phyloP scores from a whole-genome alignment of 2,329 filamentous ascomycete genomes.

The Pseudogymnoascus sp. region DNA sequence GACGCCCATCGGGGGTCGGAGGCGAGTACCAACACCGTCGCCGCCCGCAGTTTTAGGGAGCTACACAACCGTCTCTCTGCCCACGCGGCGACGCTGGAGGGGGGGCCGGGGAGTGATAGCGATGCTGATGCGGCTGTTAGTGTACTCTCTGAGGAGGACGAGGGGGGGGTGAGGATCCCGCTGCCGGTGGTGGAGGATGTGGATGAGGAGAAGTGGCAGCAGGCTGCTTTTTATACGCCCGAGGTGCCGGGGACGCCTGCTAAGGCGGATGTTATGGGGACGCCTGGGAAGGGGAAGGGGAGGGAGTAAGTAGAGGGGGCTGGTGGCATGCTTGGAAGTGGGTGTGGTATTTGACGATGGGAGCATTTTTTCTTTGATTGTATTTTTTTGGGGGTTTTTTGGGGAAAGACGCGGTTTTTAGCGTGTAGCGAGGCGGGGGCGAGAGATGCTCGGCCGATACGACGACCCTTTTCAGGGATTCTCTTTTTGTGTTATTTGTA shows the following conservation, averaged over 20 bases:
- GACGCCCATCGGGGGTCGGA: slow-evolving; percentile 40
- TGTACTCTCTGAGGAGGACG: slow-evolving; percentile 46
- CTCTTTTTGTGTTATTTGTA: background rate
- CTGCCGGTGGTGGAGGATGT: slow-evolving; percentile 40
- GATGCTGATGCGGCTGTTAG: slow-evolving; percentile 47
- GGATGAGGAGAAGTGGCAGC: slow-evolving; percentile 19
- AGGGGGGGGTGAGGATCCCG: slow-evolving; percentile 48
- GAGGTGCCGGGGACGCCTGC: slow-evolving; percentile 12
- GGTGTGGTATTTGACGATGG: background rate
- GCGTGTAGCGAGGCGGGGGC: background rate
- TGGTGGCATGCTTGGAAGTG: too few relatives aligned
- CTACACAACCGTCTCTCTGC: slow-evolving; percentile 52
- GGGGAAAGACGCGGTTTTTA: background rate
- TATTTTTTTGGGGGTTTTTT: background rate
- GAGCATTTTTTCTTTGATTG: background rate
- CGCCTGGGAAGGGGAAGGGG: background rate
- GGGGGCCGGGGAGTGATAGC: slow-evolving; percentile 46
- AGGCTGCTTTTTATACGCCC: slow-evolving; percentile 26
- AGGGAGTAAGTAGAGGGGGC: background rate
- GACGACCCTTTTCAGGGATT: background rate
- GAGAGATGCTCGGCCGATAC: background rate
- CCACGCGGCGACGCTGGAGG: slow-evolving; percentile 36
- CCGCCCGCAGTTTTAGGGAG: slow-evolving; percentile 55
- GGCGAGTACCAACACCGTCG: slow-evolving; percentile 58
- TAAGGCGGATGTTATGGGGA: background rate